These are phyloP conservation scores for Trifolium subterraneum DNA, from an alignment of 306 rosid genomes.

Conservation along the genomic window DNA sequence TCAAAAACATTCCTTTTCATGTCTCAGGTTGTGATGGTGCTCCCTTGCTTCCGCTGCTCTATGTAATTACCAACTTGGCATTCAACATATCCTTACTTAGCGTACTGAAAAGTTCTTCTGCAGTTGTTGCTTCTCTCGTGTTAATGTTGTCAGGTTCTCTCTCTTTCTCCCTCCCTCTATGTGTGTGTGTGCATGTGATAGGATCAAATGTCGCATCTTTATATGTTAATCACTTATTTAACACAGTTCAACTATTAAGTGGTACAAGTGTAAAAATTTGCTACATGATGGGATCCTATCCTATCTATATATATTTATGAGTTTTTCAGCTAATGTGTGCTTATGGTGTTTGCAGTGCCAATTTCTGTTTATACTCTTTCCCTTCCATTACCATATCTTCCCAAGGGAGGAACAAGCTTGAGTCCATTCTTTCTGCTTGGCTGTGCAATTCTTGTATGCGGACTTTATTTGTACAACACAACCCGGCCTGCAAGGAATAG, in stretches of 20 bases:
- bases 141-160: conserved; percentile 81
- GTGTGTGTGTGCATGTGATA: background rate
- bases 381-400: conserved; percentile 84
- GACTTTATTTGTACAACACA: conserved; percentile 69
- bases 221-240: background rate
- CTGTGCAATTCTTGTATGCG: conserved; percentile 71
- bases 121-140: conserved; percentile 79
- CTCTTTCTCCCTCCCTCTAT: conserved; percentile 21
- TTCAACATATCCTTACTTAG: conserved; percentile 80
- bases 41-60: conserved; percentile 87
- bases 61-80: conserved; percentile 65
- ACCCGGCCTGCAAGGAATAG: conserved; percentile 51
- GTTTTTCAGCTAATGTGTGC: conserved; percentile 29
- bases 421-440: conserved; percentile 83
- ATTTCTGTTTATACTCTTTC: conserved; percentile 77
- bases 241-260: background rate
- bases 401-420: conserved; percentile 59
- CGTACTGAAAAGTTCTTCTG: conserved; percentile 77
- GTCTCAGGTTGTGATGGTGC: conserved; percentile 82
- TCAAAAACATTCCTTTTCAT: conserved; percentile 1
- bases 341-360: conserved; percentile 74
- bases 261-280: background rate
- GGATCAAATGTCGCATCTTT: background rate
- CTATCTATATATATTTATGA: background rate
- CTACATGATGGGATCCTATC: background rate